Evolutionary conservation across 805 yeast species (phyloP), one percentile per base, ranked within the genome.

Genomic region (Candida stauntonica): DNA sequence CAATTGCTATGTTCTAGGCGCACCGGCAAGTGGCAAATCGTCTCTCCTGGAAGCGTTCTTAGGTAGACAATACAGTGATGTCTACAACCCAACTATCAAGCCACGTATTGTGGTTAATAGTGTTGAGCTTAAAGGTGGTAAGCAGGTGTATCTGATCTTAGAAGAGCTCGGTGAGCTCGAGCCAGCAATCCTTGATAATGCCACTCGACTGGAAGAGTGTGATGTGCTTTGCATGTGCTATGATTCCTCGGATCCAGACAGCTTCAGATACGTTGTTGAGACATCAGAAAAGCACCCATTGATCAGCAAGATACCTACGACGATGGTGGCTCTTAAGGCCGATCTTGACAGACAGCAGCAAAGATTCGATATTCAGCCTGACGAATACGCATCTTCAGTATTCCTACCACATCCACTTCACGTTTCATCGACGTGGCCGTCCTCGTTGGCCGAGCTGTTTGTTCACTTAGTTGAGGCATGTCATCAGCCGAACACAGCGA

Each of bases 271-370:
- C 55, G 63, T 89, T 36, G 81, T 84, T 19, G 83, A 83, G 15
- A 58, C 89, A n/a, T 64, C 88, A 12, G 65, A 71, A 21, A 70
- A 66, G 45, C 78, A 82, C 52, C 74, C 79, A 2, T 64, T 67
- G 23, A 62, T 81, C 15, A 75, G 81, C 48, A 72, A 73, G 36
- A 63, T 93, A 3, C 99, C 99, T 0, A 73, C 82, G 4, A 79
- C 93, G 0, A 86, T 81, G 54, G 97, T 89, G 1, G 99, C 96
- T 0, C 65, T 89, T 26, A 93, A 93, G 55, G 98, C 99, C 0
- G 99, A 93, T 61, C 67, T 87, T 26, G 99, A 93, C 59, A 79
- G 94, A 49, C 98, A 89, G 57, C 97, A 91, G 54, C 99, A 93
- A 54, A 62, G 99, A 26, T 78, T 82, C 27, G 85, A 77, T 39